Conservation (phyloP, 2,329 filamentous ascomycete genomes). For the Diaporthe humulicola region DNA sequence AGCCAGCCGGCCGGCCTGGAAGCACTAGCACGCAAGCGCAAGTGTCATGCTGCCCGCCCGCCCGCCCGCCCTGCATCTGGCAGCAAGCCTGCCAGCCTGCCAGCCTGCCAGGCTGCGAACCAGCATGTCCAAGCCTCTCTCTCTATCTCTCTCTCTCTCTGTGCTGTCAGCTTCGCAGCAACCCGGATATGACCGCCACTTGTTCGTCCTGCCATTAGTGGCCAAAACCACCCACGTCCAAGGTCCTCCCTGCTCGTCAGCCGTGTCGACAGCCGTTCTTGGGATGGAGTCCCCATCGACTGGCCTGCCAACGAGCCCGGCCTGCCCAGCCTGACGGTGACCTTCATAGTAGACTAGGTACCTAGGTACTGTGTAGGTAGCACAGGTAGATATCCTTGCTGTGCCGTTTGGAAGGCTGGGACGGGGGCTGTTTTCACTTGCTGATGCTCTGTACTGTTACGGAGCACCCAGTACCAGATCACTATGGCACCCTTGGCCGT, state of each 20-base stretch:
- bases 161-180: constrained; percentile 13
- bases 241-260: constrained; percentile 37
- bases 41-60: too few species aligned
- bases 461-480: not conserved
- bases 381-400: not conserved
- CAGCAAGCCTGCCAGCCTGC: not conserved
- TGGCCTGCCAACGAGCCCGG: not conserved
- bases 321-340: not conserved
- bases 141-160: too few species aligned
- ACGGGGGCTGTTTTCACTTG: not conserved
- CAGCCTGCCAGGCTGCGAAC: not conserved
- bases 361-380: too few species aligned
- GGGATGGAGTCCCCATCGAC: not conserved
- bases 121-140: not conserved
- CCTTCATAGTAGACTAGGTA: not conserved
- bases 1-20: not conserved
- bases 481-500: constrained; percentile 2
- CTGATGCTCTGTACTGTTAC: not conserved
- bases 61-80: too few species aligned
- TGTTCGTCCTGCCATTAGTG: constrained; percentile 35
- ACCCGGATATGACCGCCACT: constrained; percentile 38
- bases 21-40: too few species aligned
- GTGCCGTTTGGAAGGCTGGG: not conserved
- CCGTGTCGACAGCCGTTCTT: not conserved
- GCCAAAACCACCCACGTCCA: constrained; percentile 22